Base-by-base conservation (phyloP, 768 basidiomycete species). In the Panellus pusillus region DNA sequence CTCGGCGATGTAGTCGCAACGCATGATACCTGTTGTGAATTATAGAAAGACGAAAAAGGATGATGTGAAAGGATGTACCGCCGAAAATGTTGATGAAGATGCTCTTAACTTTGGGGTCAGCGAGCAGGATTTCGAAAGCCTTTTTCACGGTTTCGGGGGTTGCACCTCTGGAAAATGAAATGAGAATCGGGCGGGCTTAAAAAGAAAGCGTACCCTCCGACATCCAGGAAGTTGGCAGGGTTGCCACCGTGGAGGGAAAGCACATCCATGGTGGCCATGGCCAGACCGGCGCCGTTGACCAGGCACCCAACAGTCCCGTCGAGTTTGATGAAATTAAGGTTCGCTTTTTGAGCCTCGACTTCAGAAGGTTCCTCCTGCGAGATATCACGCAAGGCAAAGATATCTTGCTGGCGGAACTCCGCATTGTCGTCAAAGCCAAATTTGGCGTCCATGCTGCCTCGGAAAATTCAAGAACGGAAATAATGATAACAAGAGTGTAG, bases 211-310 rank as follows among this genome's bases (percentile, higher is more conserved):
- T 65, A 90, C 88, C 93, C 97, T 78, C 97, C 97, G 52, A 98
- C 95, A 64, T 99, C 97, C 56, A 98, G 80, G 82, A 99, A 99
- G 72, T 99, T 98, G 50, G 97, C 97, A 5, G 97, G 97, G 63
- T 95, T 87, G 47, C 93, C 97, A 44, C 97, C 97, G 67, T 98
- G 92, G 47, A 97, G 77, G 44, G 94, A 84, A 52, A 99, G 80
- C n/a, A 98, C 96, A 66, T 99, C 97, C 97, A 99, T 98, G 51
- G 97, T 99, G 35, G 97, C 97, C 97, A 99, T 99, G 46, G 97
- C 97, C 57, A 99, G 77, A 66, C 97, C 97, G 47, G 97, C 97
- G 65, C 97, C 97, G 64, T 99, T 99, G 58, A 99, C 97, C 47
- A 99, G 77, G 75, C 97, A 99, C 27, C 97, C 97, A 55, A 99